Conservation (phyloP, 2,329 filamentous ascomycete species). For the Aspergillus puulaauensis region DNA sequence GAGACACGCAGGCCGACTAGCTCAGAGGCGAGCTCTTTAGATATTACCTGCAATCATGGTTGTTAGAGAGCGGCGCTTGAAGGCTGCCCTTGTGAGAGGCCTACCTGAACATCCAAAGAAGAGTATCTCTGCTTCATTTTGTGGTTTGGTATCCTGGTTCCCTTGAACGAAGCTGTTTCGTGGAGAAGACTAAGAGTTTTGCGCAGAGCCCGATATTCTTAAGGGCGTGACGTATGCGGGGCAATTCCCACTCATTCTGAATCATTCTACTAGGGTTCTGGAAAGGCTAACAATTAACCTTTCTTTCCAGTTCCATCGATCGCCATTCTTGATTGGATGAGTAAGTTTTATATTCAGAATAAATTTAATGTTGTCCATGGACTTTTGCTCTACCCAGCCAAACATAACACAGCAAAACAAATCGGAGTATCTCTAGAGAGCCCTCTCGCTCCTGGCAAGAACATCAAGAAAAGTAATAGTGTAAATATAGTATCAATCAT, state of each 20-base stretch:
- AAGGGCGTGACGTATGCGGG: constrained; percentile 40
- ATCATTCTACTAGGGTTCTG: constrained; percentile 4
- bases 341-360: background rate
- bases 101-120: constrained; percentile 57
- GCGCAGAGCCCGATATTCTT: constrained; percentile 3
- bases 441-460: constrained; percentile 11
- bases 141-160: constrained; percentile 12
- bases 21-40: constrained; percentile 80
- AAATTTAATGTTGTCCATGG: background rate
- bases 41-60: constrained; percentile 68
- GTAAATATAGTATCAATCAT: constrained; percentile 17
- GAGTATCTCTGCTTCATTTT: constrained; percentile 61
- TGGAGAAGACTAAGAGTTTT: constrained; percentile 16
- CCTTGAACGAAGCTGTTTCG: constrained; percentile 7
- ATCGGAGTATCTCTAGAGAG: constrained; percentile 25
- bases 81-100: constrained; percentile 1
- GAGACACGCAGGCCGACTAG: constrained; percentile 78
- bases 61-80: background rate
- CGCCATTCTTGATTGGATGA: background rate
- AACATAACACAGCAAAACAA: constrained; percentile 7
- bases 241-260: constrained; percentile 21
- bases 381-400: background rate
- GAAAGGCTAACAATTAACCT: background rate
- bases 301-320: background rate
- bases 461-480: constrained; percentile 13